Evolutionary conservation across 805 yeast species (phyloP).

Genomic region (Saturnispora sekii): DNA sequence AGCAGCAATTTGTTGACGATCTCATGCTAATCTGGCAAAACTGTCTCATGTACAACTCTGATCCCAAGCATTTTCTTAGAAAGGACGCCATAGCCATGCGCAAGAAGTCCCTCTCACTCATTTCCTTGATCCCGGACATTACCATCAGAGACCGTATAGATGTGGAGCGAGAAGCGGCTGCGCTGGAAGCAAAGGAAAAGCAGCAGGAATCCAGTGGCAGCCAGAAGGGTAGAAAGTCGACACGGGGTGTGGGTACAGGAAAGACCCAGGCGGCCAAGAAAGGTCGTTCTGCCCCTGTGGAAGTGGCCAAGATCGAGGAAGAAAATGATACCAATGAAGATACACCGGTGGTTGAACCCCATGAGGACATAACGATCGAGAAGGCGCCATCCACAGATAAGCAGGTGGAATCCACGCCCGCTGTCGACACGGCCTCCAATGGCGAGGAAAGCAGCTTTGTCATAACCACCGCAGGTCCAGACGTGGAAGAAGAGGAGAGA

Average conservation of each 20-base stretch:
- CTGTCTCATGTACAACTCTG: slow-evolving; percentile 87
- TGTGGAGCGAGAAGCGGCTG: slow-evolving; percentile 55
- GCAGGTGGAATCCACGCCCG: neutral
- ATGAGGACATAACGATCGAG: no score
- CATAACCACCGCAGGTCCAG: neutral
- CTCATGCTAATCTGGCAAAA: slow-evolving; percentile 92
- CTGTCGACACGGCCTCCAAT: neutral
- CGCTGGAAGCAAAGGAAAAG: slow-evolving; percentile 26
- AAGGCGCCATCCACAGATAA: neutral
- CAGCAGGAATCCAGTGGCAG: slow-evolving; percentile 20
- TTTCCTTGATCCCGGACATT: slow-evolving; percentile 86
- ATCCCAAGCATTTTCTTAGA: slow-evolving; percentile 84
- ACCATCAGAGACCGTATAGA: slow-evolving; percentile 63
- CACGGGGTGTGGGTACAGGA: slow-evolving; percentile 26
- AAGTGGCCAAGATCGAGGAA: neutral
- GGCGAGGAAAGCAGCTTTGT: neutral
- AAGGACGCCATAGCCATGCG: slow-evolving; percentile 96
- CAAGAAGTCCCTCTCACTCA: slow-evolving; percentile 64
- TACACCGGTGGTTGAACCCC: neutral
- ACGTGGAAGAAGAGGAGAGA: slow-evolving; percentile 20
- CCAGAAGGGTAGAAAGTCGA: slow-evolving; percentile 20
- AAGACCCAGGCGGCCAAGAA: slow-evolving; percentile 27
- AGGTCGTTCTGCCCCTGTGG: slow-evolving; percentile 17
- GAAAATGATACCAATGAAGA: neutral
- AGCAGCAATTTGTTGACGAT: slow-evolving; percentile 89